A percentile compares a stretch with the other conserved stretches of the same genome.
Conservation (phyloP, 139 green algal genomes). For the Penium margaritaceum region DNA sequence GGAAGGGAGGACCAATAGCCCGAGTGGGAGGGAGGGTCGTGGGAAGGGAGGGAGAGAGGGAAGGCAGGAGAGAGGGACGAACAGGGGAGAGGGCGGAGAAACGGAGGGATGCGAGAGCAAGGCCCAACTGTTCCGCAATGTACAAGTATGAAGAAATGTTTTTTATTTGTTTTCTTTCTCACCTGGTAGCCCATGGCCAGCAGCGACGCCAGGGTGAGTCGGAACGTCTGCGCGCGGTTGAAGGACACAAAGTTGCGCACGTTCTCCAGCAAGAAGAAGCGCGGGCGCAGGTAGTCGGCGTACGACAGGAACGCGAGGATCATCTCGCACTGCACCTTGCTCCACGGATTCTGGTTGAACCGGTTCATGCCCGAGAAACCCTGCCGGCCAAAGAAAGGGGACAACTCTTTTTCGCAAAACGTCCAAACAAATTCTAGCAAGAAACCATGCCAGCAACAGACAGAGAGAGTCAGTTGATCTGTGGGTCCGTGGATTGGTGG, state of each 20-base stretch:
- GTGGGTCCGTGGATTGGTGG: no score
- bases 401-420: no score
- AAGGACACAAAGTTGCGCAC: constrained; percentile 92
- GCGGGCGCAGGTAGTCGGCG: constrained; percentile 82
- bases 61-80: background rate
- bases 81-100: background rate
- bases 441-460: no score
- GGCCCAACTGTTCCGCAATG: background rate
- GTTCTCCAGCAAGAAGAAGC: constrained; percentile 94
- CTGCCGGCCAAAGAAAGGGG: no score
- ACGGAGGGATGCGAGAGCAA: background rate
- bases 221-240: constrained; percentile 89
- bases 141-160: no score
- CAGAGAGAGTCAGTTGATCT: no score
- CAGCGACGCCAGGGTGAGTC: constrained; percentile 78
- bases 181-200: constrained; percentile 96
- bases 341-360: constrained; percentile 95
- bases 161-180: no score
- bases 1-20: no score
- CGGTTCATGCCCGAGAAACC: constrained; percentile 96
- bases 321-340: constrained; percentile 92
- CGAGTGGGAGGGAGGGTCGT: no score
- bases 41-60: constrained; percentile 2
- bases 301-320: constrained; percentile 84
- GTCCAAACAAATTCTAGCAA: no score